Conservation (phyloP, 257 asterid species). For the Scutellaria galericulata region DNA sequence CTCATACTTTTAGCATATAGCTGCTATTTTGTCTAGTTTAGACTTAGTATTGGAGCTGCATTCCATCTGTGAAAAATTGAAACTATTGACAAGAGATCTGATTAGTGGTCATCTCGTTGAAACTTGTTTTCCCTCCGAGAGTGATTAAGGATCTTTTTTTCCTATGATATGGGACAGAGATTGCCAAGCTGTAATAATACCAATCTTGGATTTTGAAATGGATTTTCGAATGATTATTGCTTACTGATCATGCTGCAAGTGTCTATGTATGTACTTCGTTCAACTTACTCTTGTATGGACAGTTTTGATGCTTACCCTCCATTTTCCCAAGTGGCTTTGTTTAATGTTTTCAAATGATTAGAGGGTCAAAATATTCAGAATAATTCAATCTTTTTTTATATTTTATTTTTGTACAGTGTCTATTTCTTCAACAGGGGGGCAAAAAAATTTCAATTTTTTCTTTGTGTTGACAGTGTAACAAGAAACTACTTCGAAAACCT, state of each 20-base stretch:
- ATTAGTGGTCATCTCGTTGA: no score
- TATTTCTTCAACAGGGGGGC: conserved; percentile 6
- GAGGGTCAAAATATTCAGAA: background rate
- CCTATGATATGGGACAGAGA: background rate
- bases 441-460: background rate
- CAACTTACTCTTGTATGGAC: no score
- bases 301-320: no score
- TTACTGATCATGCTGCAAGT: no score
- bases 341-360: background rate
- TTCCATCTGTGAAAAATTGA: no score
- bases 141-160: no score
- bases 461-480: conserved; percentile 70
- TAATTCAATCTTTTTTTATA: background rate
- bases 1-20: background rate
- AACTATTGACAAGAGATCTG: no score
- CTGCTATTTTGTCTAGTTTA: background rate
- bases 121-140: no score
- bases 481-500: conserved; percentile 89
- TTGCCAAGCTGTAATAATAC: background rate
- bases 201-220: no score
- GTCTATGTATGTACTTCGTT: no score
- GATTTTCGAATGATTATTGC: no score
- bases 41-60: background rate
- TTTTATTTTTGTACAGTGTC: background rate
- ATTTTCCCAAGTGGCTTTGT: background rate